Evolutionary conservation across 148 eudicot genomes (phyloP).

Genomic region (Silene latifolia): DNA sequence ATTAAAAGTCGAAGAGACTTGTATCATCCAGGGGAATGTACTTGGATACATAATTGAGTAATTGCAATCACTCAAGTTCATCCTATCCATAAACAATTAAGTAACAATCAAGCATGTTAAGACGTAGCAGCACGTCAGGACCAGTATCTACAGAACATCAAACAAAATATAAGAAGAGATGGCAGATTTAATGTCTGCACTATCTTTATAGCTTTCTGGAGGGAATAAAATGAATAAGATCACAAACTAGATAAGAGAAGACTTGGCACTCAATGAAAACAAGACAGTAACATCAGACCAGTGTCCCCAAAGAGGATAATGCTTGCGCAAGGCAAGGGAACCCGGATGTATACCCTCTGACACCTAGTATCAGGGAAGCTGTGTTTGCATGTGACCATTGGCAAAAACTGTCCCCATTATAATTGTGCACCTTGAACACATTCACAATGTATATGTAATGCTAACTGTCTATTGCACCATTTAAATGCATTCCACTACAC

Average conservation of each 20-base stretch:
- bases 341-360: neutral
- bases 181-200: neutral
- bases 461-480: neutral
- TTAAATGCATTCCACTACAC: neutral
- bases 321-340: neutral
- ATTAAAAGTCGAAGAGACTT: neutral
- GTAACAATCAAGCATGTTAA: neutral
- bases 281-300: neutral
- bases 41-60: neutral
- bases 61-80: conserved; percentile 8
- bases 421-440: neutral
- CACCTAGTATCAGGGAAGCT: neutral
- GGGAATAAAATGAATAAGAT: conserved; percentile 2
- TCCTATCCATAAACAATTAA: neutral
- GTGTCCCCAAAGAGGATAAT: neutral
- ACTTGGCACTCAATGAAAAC: neutral
- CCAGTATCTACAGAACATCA: conserved; percentile 38
- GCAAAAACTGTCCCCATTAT: neutral
- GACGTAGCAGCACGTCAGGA: neutral
- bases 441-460: neutral
- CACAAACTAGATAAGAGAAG: neutral
- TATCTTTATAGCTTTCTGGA: conserved; percentile 3
- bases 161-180: neutral
- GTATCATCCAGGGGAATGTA: neutral
- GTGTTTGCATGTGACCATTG: neutral